Evolutionary conservation across 768 basidiomycete species (phyloP), one percentile per base, ranked within the genome.

Genomic region (Antrodiella citrinella): DNA sequence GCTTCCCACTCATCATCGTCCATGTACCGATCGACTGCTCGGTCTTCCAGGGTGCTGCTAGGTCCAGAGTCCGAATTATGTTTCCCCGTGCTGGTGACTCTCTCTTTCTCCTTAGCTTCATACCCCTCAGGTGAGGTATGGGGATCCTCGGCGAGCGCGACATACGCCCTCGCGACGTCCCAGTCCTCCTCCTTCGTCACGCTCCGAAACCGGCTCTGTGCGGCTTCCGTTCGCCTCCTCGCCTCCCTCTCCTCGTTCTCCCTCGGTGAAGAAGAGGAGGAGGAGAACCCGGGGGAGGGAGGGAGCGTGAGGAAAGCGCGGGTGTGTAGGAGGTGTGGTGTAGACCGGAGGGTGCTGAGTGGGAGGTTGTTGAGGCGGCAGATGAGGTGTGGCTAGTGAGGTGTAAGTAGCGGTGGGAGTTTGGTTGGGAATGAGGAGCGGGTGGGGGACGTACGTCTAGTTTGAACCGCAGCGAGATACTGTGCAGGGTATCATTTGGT

Each of bases 241-340:
- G 65, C 71, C 54, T 76, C 71, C 24, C 68, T 63, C 41, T 66
- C 67, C n/a, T 62, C 58, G 38, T 70, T 67, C 38, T 65, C 59
- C 0, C 59, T 61, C 4, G 57, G 41, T 19, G 60, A 56, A 22
- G 61, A 47, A 24, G 57, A 12, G 57, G 65, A 48, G 62, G 53
- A 26, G 22, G 57, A 18, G 68, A 60, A 22, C 40, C 49, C 51
- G 7, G 60, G 52, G 18, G 70, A 69, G 2, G 73, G 67, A 1
- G 84, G 84, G 9, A 87, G 68, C 13, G 69, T 61, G 50, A 89
- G 64, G 53, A 68, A 76, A 1, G 70, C 67, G 4, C 85, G 78
- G 1, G 86, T 87, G 62, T 87, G 85, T 13, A 89, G 69, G 5
- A 89, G 67, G 59, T 88, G 84, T 4, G 87, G 86, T 0, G 80